Conservation (phyloP, 202 grass and related monocot genomes). For the Carex arenaria region DNA sequence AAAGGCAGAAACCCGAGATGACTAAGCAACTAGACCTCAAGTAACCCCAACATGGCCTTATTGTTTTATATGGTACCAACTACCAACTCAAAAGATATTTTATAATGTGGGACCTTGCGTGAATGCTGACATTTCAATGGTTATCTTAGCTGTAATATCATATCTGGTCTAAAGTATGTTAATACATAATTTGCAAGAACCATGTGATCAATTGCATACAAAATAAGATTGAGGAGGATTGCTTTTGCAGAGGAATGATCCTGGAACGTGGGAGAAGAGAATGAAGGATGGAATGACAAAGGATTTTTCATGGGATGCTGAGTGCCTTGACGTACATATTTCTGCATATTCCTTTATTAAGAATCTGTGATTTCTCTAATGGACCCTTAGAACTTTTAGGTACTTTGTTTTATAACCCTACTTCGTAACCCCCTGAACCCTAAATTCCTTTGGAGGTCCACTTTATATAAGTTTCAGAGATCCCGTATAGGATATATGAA, state of each 20-base stretch:
- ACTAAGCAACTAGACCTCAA: neutral
- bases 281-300: constrained; percentile 46
- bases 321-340: constrained; percentile 45
- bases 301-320: constrained; percentile 37
- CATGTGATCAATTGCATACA: neutral
- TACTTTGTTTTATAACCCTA: neutral
- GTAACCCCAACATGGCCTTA: neutral
- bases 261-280: constrained; percentile 19
- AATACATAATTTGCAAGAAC: neutral
- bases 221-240: constrained; percentile 14
- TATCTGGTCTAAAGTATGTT: constrained; percentile 18
- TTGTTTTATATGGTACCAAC: neutral
- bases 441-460: neutral
- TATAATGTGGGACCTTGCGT: neutral
- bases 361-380: constrained; percentile 27
- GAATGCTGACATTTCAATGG: neutral
- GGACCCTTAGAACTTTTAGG: neutral
- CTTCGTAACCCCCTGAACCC: neutral
- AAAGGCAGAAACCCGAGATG: neutral
- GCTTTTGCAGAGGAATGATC: constrained; percentile 36
- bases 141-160: neutral
- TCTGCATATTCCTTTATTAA: constrained; percentile 40
- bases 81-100: constrained; percentile 5
- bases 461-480: neutral
- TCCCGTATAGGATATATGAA: neutral